Conservation (phyloP, 2,329 filamentous ascomycete species). For the Trichoderma pleuroti region DNA sequence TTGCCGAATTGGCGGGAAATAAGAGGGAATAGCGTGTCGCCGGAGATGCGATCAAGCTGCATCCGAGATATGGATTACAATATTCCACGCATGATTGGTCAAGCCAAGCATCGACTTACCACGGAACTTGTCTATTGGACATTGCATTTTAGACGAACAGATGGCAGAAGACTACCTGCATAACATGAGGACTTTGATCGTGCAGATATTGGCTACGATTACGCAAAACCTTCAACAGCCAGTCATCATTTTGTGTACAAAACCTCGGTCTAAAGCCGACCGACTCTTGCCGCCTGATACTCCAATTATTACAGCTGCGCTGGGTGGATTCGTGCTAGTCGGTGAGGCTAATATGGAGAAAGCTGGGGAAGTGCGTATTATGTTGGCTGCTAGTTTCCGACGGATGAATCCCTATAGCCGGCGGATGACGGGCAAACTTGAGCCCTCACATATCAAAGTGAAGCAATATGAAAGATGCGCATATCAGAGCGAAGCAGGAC, state of each 20-base stretch:
- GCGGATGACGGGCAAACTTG: neutral
- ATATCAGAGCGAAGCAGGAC: neutral
- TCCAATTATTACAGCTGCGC: neutral
- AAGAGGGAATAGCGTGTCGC: neutral
- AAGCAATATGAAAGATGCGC: neutral
- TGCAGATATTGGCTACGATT: too few species aligned
- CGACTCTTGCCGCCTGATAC: neutral
- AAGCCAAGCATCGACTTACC: neutral
- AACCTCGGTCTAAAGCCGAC: neutral
- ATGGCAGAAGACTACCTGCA: neutral
- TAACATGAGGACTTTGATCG: neutral
- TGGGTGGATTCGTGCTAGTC: neutral
- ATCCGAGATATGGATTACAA: neutral
- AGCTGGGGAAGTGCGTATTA: neutral
- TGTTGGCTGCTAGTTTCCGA: neutral
- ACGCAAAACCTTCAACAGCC: neutral
- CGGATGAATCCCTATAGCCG: neutral
- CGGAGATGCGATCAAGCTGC: neutral
- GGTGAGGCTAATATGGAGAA: neutral
- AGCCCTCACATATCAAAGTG: neutral
- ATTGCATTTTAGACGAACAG: neutral
- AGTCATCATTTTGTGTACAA: neutral
- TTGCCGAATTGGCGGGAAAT: neutral
- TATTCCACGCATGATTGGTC: neutral
- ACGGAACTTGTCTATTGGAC: neutral